Base-by-base conservation (phyloP, 495 filamentous ascomycete genomes). In the Neohortaea acidophila region DNA sequence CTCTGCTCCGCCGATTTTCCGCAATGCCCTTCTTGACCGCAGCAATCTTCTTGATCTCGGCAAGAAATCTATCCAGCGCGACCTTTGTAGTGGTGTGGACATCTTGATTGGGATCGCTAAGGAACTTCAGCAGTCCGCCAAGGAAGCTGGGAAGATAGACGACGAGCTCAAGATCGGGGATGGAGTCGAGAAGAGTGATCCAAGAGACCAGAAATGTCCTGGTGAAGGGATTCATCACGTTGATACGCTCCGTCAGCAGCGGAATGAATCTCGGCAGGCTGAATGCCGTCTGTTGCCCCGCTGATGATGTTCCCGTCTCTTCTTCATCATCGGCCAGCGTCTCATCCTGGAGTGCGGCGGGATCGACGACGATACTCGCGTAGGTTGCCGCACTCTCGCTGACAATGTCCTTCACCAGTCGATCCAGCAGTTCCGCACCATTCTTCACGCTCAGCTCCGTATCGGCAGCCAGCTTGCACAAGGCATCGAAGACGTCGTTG, bases 371-470 rank as follows among this genome's bases (percentile, higher is more conserved):
- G 1, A 94, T 68, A 0, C 87, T 94, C 11, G 96, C 77, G 56
- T 96, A 96, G 5, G 86, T 87, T 21, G 91, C 80, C 4, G 91
- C 91, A 3, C 85, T 94, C 59, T 99, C 91, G 1, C 87, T 79
- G 3, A 96, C 87, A 34, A 99, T 99, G 51, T 99, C 91, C 57
- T 99, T 99, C 41, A 99, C 77, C 15, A 99, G 66, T 12, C 91
- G 81, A 59, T 99, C 91, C 4, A 99, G 69, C 39, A 99, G 72
- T 54, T 99, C 91, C 12, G 91, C 91, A 6, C 91, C 91, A 51
- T 99, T 99, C 57, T 99, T 99, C 35, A 99, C 91, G 0, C 89
- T 96, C 12, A 93, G 66, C 51, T 99, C 91, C 2, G 84, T 81
- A 55, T 99, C 91, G 13, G 91, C 91, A 10, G 89, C 87, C 36